These are phyloP conservation scores for Nicotiana tabacum DNA, from an alignment of 257 asterid species.

Conservation along the genomic window DNA sequence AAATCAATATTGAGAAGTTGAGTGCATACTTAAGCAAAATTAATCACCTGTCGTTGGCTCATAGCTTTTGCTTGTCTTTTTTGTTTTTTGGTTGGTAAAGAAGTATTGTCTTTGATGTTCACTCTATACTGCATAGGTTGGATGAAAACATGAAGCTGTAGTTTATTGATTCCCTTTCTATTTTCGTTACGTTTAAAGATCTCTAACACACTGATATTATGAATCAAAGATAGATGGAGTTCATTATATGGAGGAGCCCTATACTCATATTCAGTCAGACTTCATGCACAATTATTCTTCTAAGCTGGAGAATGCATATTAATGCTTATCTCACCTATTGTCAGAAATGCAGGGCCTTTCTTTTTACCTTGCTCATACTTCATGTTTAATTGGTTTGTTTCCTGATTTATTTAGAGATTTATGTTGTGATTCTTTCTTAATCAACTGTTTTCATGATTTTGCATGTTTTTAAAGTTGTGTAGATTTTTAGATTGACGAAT, in stretches of 20 bases:
- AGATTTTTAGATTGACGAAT: not conserved
- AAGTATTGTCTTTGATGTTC: not conserved
- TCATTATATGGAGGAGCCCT: not conserved
- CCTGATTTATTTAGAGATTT: not conserved
- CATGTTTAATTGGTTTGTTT: not conserved
- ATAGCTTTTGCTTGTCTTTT: not conserved
- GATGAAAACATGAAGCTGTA: not conserved
- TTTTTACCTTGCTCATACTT: not conserved
- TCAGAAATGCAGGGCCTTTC: conserved; percentile 1
- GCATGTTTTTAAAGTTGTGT: not conserved
- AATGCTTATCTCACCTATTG: not conserved
- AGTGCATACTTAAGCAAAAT: too few relatives aligned
- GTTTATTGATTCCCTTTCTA: not conserved
- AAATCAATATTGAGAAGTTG: too few relatives aligned
- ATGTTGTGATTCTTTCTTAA: not conserved
- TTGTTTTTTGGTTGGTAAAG: not conserved
- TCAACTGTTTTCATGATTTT: not conserved
- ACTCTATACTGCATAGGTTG: not conserved
- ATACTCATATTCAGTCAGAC: not conserved
- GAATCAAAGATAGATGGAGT: not conserved
- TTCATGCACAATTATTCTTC: not conserved
- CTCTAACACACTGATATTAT: not conserved
- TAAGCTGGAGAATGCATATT: not conserved
- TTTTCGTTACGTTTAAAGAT: not conserved
- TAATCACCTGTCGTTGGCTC: not conserved